These are phyloP conservation scores for Boehmeria nivea DNA, from an alignment of 306 rosid species.

Conservation along the genomic window DNA sequence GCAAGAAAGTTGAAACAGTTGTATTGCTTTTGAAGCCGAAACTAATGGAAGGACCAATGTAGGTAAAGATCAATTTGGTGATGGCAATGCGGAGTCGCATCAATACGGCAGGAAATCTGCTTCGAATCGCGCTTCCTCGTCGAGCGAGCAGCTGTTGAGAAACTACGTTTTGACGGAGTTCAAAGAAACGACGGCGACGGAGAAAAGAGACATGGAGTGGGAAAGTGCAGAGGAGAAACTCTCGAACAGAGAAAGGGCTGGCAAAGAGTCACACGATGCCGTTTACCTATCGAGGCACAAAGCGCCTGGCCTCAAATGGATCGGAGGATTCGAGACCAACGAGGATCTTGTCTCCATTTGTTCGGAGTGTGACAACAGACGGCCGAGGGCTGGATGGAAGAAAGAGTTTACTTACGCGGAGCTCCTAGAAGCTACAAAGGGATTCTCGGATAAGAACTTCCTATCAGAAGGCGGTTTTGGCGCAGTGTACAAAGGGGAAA, in stretches of 20 bases:
- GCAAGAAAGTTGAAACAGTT: too few species aligned
- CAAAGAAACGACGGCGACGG: not conserved
- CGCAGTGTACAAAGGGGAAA: slow-evolving; percentile 52
- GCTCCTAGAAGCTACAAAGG: slow-evolving; percentile 45
- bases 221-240: slow-evolving; percentile 24
- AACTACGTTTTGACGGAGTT: too few species aligned
- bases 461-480: slow-evolving; percentile 93
- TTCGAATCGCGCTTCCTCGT: too few species aligned
- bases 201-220: slow-evolving; percentile 20
- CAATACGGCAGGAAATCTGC: too few species aligned
- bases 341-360: slow-evolving; percentile 39
- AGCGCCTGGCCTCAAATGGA: slow-evolving; percentile 2
- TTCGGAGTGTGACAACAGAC: slow-evolving; percentile 45
- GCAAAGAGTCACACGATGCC: slow-evolving; percentile 5
- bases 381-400: slow-evolving; percentile 49
- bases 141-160: too few species aligned
- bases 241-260: slow-evolving; percentile 11
- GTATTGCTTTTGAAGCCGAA: too few species aligned
- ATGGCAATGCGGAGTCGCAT: too few species aligned
- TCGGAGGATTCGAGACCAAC: slow-evolving; percentile 18
- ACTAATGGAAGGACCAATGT: too few species aligned
- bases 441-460: slow-evolving; percentile 49
- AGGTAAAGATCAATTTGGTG: too few species aligned
- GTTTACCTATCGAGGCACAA: too few species aligned
- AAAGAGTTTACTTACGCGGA: slow-evolving; percentile 61